These are phyloP conservation scores for Asterophora lycoperdoides DNA, from an alignment of 768 basidiomycete genomes.

Conservation along the genomic window DNA sequence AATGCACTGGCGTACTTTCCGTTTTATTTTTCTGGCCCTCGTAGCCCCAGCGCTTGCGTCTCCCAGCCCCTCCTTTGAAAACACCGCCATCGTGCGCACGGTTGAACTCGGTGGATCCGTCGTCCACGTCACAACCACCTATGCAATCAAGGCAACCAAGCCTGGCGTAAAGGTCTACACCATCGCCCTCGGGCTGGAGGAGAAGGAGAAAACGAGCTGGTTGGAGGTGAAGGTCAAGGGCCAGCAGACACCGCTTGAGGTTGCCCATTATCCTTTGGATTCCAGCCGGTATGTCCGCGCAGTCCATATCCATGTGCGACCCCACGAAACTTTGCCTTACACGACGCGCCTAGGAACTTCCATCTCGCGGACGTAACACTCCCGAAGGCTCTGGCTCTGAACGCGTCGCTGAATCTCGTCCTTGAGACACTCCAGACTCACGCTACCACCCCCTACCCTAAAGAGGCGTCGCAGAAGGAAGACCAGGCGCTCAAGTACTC, in stretches of 20 bases:
- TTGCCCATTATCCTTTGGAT: conserved; percentile 47
- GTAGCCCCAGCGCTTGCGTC: conserved; percentile 35
- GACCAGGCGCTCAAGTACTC: conserved; percentile 77
- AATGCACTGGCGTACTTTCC: conserved; percentile 42
- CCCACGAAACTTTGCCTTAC: conserved; percentile 5
- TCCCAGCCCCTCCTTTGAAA: conserved; percentile 64
- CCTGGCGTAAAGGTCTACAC: conserved; percentile 60
- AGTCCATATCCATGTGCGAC: background rate
- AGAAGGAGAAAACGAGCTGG: conserved; percentile 69
- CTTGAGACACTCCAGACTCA: conserved; percentile 78
- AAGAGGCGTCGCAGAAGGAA: conserved; percentile 66
- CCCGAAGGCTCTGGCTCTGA: conserved; percentile 52
- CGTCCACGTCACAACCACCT: conserved; percentile 86
- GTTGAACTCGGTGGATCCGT: conserved; percentile 88
- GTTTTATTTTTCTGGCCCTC: conserved; percentile 43
- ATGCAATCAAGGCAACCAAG: conserved; percentile 71
- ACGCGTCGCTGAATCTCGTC: conserved; percentile 69
- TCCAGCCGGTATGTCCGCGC: conserved; percentile 43
- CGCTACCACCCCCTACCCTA: conserved; percentile 72
- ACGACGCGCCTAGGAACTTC: conserved; percentile 31
- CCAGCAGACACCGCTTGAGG: conserved; percentile 44
- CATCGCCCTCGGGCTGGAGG: conserved; percentile 58
- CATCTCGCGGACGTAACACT: conserved; percentile 60
- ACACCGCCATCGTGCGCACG: conserved; percentile 83
- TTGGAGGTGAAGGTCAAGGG: conserved; percentile 81